Conservation (phyloP, 257 asterid genomes). For the Anisodus acutangulus region DNA sequence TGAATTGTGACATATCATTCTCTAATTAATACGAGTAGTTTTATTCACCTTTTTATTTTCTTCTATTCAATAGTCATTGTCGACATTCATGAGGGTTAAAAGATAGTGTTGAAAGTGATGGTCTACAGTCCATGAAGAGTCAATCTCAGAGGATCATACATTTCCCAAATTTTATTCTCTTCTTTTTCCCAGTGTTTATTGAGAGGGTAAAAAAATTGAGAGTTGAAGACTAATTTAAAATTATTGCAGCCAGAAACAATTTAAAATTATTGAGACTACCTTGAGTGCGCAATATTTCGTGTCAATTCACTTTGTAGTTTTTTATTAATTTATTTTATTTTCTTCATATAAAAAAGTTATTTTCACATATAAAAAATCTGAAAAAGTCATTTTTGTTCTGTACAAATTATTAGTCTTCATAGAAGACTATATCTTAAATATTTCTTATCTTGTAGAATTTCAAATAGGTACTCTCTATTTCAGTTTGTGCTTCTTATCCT, state of each 20-base stretch:
- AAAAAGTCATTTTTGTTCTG: not conserved
- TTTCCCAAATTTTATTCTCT: conserved; percentile 33
- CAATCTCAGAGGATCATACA: conserved; percentile 23
- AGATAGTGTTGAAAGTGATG: conserved; percentile 31
- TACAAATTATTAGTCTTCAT: no score
- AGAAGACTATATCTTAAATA: not conserved
- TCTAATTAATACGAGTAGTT: not conserved
- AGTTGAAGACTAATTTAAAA: not conserved
- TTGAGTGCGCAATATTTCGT: no score
- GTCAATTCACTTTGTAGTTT: no score
- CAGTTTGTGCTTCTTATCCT: not conserved
- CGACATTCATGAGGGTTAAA: conserved; percentile 33
- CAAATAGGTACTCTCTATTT: not conserved
- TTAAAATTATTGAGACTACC: not conserved
- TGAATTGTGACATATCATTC: conserved; percentile 18
- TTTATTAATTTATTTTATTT: no score
- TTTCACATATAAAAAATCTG: not conserved
- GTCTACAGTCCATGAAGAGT: conserved; percentile 34
- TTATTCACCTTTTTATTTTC: conserved; percentile 24
- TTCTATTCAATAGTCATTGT: conserved; percentile 37
- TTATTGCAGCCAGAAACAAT: conserved; percentile 14
- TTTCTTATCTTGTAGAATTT: not conserved
- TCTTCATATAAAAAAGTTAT: no score
- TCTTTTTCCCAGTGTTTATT: conserved; percentile 13
- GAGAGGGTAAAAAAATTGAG: not conserved